Percentiles rank a stretch among this genome's conserved stretches.
phyloP scores from a whole-genome alignment of 768 basidiomycete species.

The Tremella yokohamensis region DNA sequence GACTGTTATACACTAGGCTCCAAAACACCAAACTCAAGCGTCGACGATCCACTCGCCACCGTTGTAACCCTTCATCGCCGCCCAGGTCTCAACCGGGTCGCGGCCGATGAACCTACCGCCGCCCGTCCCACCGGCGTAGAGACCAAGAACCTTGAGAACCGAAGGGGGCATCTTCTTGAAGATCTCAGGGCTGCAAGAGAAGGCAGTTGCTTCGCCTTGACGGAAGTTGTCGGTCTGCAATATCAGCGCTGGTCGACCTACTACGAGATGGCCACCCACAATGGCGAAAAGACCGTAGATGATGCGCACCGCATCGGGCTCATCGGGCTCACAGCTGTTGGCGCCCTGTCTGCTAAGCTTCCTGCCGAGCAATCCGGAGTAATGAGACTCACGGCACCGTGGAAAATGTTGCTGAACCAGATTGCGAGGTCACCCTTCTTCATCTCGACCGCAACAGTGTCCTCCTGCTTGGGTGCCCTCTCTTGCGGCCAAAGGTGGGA shows the following conservation, averaged over 20 bases:
- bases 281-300: slow-evolving; percentile 24
- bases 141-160: slow-evolving; percentile 16
- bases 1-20: not conserved
- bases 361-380: not conserved
- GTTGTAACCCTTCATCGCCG: slow-evolving; percentile 14
- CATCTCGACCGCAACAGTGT: slow-evolving; percentile 22
- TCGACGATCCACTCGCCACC: slow-evolving; percentile 23
- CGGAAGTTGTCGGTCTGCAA: slow-evolving; percentile 22
- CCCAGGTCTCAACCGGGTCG: slow-evolving; percentile 20
- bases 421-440: slow-evolving; percentile 28
- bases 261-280: slow-evolving; percentile 2
- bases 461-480: slow-evolving; percentile 19
- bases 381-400: slow-evolving; percentile 21
- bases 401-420: slow-evolving; percentile 27
- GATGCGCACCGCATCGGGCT: slow-evolving; percentile 16
- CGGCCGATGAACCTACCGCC: slow-evolving; percentile 16
- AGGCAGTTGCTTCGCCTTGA: slow-evolving; percentile 22
- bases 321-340: slow-evolving; percentile 11
- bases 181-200: slow-evolving; percentile 19
- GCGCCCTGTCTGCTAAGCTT: slow-evolving; percentile 12
- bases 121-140: slow-evolving; percentile 18
- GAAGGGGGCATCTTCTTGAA: slow-evolving; percentile 26
- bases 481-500: slow-evolving; percentile 29
- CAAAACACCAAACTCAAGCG: not conserved
- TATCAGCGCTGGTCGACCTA: not conserved